Percentiles rank a stretch among this genome's conserved stretches.
phyloP scores from a whole-genome alignment of 371 early-diverging fungal species.

The Smittium mucronatum region DNA sequence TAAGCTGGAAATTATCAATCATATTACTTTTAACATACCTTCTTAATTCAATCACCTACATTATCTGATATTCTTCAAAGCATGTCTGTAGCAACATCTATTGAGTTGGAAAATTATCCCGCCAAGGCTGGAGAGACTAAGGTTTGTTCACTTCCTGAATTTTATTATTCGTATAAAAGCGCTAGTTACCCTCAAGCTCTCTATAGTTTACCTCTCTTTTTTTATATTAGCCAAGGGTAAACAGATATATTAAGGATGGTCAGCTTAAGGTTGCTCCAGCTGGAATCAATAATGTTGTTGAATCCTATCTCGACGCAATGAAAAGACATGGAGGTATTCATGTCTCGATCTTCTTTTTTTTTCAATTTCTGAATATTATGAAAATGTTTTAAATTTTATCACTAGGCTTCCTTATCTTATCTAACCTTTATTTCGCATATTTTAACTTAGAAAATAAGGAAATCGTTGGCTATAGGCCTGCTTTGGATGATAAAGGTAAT shows the following conservation, averaged over 20 bases:
- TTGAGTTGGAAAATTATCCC: no score
- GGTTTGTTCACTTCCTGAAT: not conserved
- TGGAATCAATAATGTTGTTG: conserved; percentile 27
- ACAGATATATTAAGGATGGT: conserved; percentile 8
- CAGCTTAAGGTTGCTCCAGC: conserved; percentile 1
- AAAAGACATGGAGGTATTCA: conserved; percentile 8
- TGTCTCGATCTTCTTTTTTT: not conserved
- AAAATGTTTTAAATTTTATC: not conserved
- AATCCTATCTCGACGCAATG: conserved; percentile 25
- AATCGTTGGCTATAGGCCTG: conserved; percentile 37
- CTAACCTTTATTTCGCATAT: conserved; percentile 1
- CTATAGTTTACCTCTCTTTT: not conserved
- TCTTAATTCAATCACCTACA: no score
- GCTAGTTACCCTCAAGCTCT: not conserved
- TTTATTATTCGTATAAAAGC: no score
- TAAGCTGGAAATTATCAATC: no score
- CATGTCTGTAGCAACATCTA: no score
- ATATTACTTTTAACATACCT: no score
- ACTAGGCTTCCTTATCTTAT: not conserved
- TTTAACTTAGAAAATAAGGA: conserved; percentile 18
- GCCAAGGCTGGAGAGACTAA: not conserved
- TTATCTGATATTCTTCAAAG: no score
- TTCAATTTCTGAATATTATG: not conserved
- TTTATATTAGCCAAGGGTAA: conserved; percentile 6
- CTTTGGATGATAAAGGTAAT: conserved; percentile 36